phyloP scores from a whole-genome alignment of 768 basidiomycete genomes.

The Kwoniella heveanensis region DNA sequence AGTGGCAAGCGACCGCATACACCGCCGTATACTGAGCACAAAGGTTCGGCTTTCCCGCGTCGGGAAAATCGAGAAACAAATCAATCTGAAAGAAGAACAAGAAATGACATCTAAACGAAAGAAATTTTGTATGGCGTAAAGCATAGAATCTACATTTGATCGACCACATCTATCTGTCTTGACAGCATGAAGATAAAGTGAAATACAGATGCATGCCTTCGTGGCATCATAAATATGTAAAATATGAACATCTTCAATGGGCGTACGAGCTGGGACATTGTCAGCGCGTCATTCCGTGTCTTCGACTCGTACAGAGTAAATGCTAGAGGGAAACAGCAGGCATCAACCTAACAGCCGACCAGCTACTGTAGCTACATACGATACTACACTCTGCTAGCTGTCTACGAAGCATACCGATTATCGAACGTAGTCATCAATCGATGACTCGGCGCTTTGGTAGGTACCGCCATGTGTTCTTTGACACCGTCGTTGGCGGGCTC shows the following conservation, averaged over 20 bases:
- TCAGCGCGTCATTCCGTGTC: too few relatives aligned
- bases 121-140: background rate
- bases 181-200: background rate
- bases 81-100: background rate
- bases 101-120: background rate
- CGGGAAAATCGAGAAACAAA: too few relatives aligned
- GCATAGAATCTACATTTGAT: background rate
- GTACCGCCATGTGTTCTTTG: conserved; percentile 30
- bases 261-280: too few relatives aligned
- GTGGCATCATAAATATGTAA: background rate
- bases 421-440: conserved; percentile 41
- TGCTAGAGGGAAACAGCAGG: too few relatives aligned
- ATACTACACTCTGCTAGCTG: too few relatives aligned
- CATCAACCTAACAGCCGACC: too few relatives aligned
- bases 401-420: conserved; percentile 45
- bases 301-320: too few relatives aligned
- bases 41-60: too few relatives aligned
- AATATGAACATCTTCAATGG: too few relatives aligned
- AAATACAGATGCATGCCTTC: conserved; percentile 1
- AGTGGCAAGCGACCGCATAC: too few relatives aligned
- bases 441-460: conserved; percentile 42
- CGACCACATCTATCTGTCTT: background rate
- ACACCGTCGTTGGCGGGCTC: conserved; percentile 30
- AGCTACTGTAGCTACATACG: too few relatives aligned
- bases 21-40: too few relatives aligned